A percentile compares a stretch with the other conserved stretches of the same genome.
Conservation (phyloP, 179 eudicot genomes). For the Pouteria campechiana region DNA sequence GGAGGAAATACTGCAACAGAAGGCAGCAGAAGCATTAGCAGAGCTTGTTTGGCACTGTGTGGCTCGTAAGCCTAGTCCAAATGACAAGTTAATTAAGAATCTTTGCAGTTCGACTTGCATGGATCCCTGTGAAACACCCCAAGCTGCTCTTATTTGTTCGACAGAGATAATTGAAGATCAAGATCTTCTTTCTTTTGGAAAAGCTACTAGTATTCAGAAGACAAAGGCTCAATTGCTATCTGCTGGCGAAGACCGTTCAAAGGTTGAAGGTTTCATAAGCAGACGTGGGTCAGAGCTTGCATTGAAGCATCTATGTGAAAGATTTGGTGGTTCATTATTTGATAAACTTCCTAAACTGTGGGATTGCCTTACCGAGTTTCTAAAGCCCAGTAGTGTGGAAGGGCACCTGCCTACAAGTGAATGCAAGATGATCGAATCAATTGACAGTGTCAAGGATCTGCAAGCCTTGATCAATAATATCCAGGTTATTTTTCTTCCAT, state of each 20-base stretch:
- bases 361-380: slow-evolving; percentile 93
- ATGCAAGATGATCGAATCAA: slow-evolving; percentile 29
- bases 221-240: slow-evolving; percentile 48
- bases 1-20: slow-evolving; percentile 90
- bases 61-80: slow-evolving; percentile 84
- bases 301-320: slow-evolving; percentile 64
- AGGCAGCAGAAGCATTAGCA: slow-evolving; percentile 93
- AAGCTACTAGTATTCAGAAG: slow-evolving; percentile 34
- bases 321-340: slow-evolving; percentile 74
- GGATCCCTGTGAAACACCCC: slow-evolving; percentile 97
- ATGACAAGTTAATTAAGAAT: slow-evolving; percentile 87
- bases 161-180: slow-evolving; percentile 80
- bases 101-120: slow-evolving; percentile 74
- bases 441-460: slow-evolving; percentile 63
- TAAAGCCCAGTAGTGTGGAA: slow-evolving; percentile 52
- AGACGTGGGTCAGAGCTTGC: slow-evolving; percentile 98
- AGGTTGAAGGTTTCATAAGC: slow-evolving; percentile 78
- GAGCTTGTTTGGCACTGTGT: slow-evolving; percentile 78
- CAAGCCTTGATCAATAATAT: slow-evolving; percentile 89
- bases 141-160: slow-evolving; percentile 70
- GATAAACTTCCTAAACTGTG: slow-evolving; percentile 88
- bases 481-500: slow-evolving; percentile 29
- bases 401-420: slow-evolving; percentile 28
- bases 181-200: slow-evolving; percentile 54
- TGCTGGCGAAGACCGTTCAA: slow-evolving; percentile 73